These are phyloP conservation scores for Blastocystis sp. DNA, from an alignment of 352 stramenopile genomes.

Conservation along the genomic window DNA sequence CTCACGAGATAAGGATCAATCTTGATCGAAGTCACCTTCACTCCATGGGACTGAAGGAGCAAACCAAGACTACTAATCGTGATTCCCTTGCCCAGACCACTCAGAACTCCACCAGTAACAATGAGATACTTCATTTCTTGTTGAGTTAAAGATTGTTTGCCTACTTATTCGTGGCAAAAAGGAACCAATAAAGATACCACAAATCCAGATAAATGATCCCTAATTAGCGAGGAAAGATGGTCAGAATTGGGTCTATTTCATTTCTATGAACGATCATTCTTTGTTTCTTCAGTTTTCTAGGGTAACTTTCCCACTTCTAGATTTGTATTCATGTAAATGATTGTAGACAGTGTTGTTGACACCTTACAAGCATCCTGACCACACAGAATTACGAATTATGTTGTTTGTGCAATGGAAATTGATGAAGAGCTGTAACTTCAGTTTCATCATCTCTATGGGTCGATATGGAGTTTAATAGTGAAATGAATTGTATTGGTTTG, in stretches of 20 bases:
- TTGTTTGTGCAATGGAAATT: too few species aligned
- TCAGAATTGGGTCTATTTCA: not conserved
- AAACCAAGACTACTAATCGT: slow-evolving; percentile 94
- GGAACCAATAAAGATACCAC: not conserved
- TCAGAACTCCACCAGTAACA: slow-evolving; percentile 93
- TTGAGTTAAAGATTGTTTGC: not conserved
- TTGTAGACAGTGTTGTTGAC: too few species aligned
- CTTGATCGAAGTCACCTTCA: slow-evolving; percentile 91
- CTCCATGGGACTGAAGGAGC: slow-evolving; percentile 86
- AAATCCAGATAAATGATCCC: not conserved
- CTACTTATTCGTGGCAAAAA: not conserved
- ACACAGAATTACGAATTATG: too few species aligned
- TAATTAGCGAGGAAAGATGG: not conserved
- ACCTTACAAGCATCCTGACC: too few species aligned
- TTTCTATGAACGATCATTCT: not conserved
- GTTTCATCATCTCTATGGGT: too few species aligned
- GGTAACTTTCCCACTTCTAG: not conserved
- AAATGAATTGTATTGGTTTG: too few species aligned
- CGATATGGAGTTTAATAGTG: too few species aligned
- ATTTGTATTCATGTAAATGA: too few species aligned
- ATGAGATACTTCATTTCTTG: slow-evolving; percentile 89
- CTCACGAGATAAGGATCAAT: slow-evolving; percentile 93
- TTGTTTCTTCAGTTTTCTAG: not conserved
- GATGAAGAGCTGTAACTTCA: too few species aligned
- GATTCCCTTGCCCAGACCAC: slow-evolving; percentile 95